These are phyloP conservation scores for Xylogone sp. DNA, from an alignment of 2,329 filamentous ascomycete genomes.

Conservation along the genomic window DNA sequence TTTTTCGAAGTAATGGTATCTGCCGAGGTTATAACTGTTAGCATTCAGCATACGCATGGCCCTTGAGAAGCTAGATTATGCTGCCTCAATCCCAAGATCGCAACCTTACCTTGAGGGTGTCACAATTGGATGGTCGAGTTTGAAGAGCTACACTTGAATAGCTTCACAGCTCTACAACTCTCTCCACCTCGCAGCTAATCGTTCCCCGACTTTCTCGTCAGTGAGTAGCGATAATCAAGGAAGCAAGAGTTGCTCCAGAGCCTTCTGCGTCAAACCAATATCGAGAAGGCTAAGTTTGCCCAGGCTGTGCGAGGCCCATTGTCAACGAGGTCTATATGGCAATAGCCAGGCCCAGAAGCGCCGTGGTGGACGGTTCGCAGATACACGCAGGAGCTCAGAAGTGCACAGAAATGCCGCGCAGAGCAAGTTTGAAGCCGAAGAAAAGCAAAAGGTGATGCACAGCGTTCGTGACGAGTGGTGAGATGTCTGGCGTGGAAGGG, in stretches of 20 bases:
- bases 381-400: neutral
- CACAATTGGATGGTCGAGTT: no score
- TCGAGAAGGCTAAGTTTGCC: constrained; percentile 23
- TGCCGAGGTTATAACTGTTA: no score
- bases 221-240: neutral
- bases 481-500: neutral
- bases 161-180: no score
- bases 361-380: neutral
- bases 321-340: constrained; percentile 14
- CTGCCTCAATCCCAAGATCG: no score
- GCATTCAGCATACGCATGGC: no score
- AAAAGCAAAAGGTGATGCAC: neutral
- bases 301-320: constrained; percentile 27
- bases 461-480: neutral
- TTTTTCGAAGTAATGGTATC: no score
- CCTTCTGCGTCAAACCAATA: neutral
- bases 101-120: no score
- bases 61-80: no score
- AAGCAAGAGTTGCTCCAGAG: constrained; percentile 3
- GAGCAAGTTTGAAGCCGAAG: neutral
- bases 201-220: neutral
- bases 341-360: constrained; percentile 6
- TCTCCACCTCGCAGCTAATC: neutral
- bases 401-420: neutral
- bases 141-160: no score